A percentile compares a stretch with the other conserved stretches of the same genome.
Conservation (phyloP, 2,329 filamentous ascomycete species). For the Podosphaera xanthii region DNA sequence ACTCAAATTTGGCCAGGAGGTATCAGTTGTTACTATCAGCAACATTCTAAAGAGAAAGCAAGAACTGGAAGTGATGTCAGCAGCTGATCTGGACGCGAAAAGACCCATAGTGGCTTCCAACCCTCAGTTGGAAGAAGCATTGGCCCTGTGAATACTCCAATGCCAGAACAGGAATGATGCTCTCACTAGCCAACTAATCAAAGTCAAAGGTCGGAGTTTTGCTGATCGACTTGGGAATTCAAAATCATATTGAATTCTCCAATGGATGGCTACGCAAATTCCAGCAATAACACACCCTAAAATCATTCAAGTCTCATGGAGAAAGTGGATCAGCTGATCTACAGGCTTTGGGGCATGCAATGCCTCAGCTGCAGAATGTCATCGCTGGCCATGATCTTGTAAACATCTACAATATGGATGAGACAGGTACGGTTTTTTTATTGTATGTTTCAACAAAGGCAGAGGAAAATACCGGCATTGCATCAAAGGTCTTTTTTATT, state of each 20-base stretch:
- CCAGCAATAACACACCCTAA: background rate
- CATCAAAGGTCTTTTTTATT: no score
- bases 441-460: no score
- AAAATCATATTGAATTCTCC: background rate
- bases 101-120: no score
- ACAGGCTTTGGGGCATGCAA: background rate
- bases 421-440: no score
- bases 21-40: no score
- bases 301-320: background rate
- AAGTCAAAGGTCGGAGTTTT: background rate
- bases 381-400: background rate
- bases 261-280: background rate
- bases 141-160: no score
- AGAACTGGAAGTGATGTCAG: no score
- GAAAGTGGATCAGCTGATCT: background rate
- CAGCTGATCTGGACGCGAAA: no score
- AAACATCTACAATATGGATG: background rate
- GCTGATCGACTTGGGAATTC: background rate
- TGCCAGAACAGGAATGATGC: background rate
- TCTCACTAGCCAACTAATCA: background rate
- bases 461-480: no score
- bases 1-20: no score
- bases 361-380: background rate
- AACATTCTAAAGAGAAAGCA: no score
- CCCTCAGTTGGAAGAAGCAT: no score